Evolutionary conservation across 2,329 filamentous ascomycete species (phyloP).

Genomic region (Penicillium sumatraense): DNA sequence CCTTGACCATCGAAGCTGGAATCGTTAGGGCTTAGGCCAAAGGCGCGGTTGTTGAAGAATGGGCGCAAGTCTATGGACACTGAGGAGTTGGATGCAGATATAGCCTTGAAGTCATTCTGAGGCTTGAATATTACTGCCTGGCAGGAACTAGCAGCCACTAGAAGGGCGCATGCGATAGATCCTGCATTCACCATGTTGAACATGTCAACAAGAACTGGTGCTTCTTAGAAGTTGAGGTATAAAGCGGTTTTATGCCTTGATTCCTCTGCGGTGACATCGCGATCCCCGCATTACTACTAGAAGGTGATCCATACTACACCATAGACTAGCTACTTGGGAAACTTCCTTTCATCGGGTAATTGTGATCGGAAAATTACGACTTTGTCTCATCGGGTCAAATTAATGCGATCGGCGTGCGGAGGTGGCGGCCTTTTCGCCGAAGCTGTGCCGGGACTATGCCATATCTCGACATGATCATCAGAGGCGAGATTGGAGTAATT

Average conservation of each 20-base stretch:
- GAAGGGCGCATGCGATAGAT: neutral
- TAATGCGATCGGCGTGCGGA: slow-evolving; percentile 18
- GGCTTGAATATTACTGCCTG: slow-evolving; percentile 24
- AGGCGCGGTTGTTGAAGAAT: slow-evolving; percentile 42
- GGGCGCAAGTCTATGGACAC: slow-evolving; percentile 17
- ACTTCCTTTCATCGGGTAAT: neutral
- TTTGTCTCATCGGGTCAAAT: slow-evolving; percentile 10
- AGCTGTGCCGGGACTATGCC: neutral
- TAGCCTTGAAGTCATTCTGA: slow-evolving; percentile 19
- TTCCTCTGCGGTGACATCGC: slow-evolving; percentile 1
- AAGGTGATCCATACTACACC: neutral
- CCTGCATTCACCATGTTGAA: neutral
- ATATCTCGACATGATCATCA: neutral
- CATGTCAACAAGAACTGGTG: no score
- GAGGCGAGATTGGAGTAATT: neutral
- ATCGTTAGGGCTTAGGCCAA: slow-evolving; percentile 40
- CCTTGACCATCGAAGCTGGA: slow-evolving; percentile 40
- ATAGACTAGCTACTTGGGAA: neutral
- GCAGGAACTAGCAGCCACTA: neutral
- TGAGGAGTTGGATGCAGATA: slow-evolving; percentile 13
- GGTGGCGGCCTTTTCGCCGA: slow-evolving; percentile 11
- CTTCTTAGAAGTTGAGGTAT: no score
- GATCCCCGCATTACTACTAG: slow-evolving; percentile 14
- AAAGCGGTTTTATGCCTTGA: no score
- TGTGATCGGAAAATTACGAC: neutral